Conservation (phyloP, 345 rosid species). For the Euphorbia lathyris region DNA sequence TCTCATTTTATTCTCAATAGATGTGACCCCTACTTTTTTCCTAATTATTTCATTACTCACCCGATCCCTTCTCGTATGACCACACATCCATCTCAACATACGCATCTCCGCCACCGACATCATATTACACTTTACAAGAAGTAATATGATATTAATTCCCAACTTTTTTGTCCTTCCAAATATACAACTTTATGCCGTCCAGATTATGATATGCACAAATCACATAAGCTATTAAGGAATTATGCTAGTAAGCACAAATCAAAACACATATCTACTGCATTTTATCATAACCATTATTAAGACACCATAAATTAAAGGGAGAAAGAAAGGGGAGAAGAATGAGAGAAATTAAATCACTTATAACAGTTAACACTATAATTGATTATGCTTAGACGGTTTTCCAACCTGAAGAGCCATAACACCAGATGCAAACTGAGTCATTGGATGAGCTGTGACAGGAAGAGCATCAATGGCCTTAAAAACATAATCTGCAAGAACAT, state of each 20-base stretch:
- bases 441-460: constrained; percentile 88
- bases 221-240: neutral
- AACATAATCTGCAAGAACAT: constrained; percentile 63
- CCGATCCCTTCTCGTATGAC: too few relatives aligned
- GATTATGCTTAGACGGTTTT: constrained; percentile 11
- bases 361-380: neutral
- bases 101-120: too few relatives aligned
- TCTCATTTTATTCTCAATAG: too few relatives aligned
- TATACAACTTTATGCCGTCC: neutral
- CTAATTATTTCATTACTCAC: too few relatives aligned
- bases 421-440: constrained; percentile 97
- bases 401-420: constrained; percentile 98
- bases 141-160: neutral
- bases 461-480: constrained; percentile 89
- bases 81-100: too few relatives aligned
- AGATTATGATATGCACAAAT: neutral
- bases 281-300: neutral
- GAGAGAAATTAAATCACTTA: neutral
- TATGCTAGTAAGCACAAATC: neutral
- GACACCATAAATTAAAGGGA: neutral
- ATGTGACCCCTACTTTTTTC: too few relatives aligned
- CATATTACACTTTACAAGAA: neutral
- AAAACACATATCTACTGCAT: constrained; percentile 4
- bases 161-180: neutral
- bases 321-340: neutral